A percentile compares a stretch with the other conserved stretches of the same genome.
phyloP scores from a whole-genome alignment of 768 basidiomycete genomes.

The Leccinum boreale region DNA sequence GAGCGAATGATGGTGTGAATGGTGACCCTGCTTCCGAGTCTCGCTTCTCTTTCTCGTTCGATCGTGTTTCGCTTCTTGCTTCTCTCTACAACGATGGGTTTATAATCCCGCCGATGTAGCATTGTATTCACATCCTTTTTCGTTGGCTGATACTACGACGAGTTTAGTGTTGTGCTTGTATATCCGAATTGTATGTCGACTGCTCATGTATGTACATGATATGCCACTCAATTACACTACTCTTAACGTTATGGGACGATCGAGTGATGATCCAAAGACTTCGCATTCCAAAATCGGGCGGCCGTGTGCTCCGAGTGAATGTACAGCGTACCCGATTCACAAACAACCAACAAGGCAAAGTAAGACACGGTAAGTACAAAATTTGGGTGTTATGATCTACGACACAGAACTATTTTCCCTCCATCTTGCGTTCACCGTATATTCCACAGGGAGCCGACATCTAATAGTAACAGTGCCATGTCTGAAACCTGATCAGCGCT shows the following conservation, averaged over 20 bases:
- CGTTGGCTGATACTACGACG: neutral
- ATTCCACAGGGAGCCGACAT: neutral
- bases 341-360: neutral
- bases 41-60: neutral
- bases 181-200: neutral
- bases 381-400: neutral
- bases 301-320: too few species aligned
- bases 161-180: neutral
- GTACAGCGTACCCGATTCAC: neutral
- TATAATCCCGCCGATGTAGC: neutral
- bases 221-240: neutral
- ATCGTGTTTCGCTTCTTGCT: neutral
- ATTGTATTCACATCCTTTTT: neutral
- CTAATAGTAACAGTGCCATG: neutral
- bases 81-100: neutral
- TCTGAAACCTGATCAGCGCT: conserved; percentile 16
- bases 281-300: neutral
- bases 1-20: conserved; percentile 30
- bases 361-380: neutral
- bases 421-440: neutral
- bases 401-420: neutral
- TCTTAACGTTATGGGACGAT: neutral
- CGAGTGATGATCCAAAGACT: neutral
- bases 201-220: neutral
- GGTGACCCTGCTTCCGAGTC: neutral